A percentile compares a stretch with the other conserved stretches of the same genome.
Evolutionary conservation across 78 protist species (phyloP).

Genomic region (Chrysochromulina parva): DNA sequence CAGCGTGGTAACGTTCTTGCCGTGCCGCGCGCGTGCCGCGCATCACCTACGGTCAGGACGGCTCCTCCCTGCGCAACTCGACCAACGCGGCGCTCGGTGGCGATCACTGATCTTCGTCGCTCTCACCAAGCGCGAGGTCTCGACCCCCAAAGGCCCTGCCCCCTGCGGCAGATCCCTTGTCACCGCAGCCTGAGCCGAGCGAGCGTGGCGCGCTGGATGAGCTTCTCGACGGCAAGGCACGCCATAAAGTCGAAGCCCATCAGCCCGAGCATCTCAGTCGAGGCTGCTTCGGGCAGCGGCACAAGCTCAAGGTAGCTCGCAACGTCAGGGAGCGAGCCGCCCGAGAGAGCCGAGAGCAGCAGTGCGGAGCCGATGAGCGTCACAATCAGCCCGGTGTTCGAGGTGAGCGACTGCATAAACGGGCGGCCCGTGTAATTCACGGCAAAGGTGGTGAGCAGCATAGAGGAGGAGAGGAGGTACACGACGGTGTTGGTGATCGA

Average conservation of each 20-base stretch:
- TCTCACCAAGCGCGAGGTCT: too few species aligned
- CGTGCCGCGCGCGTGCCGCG: too few species aligned
- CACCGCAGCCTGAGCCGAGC: too few species aligned
- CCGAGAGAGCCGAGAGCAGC: neutral
- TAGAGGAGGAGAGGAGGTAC: slow-evolving; percentile 64
- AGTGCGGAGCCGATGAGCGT: neutral
- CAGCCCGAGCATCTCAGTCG: neutral
- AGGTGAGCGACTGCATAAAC: neutral
- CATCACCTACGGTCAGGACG: too few species aligned
- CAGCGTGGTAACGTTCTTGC: too few species aligned
- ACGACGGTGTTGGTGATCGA: slow-evolving; percentile 76
- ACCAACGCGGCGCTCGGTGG: too few species aligned
- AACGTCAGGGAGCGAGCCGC: neutral
- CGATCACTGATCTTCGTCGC: too few species aligned
- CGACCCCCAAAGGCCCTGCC: too few species aligned
- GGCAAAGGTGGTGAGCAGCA: slow-evolving; percentile 84
- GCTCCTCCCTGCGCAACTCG: too few species aligned
- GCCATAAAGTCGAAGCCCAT: neutral
- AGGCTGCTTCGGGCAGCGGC: neutral
- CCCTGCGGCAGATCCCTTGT: too few species aligned
- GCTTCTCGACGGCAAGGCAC: neutral
- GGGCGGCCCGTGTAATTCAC: slow-evolving; percentile 81
- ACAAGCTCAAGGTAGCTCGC: neutral
- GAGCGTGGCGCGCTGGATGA: neutral
- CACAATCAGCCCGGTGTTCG: neutral